Evolutionary conservation across 768 basidiomycete species (phyloP).

Genomic region (Crucibulum laeve): DNA sequence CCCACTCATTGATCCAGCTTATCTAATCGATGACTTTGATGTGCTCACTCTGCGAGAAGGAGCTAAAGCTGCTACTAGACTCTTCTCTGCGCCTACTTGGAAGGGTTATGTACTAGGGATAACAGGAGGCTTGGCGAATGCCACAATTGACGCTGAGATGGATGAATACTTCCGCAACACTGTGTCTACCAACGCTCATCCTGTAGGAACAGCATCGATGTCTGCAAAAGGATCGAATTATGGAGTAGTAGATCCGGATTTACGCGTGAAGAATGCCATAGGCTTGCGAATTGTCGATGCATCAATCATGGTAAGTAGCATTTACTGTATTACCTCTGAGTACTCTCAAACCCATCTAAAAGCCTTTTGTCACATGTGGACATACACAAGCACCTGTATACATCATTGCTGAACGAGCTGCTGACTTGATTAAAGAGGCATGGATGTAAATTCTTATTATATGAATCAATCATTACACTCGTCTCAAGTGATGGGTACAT

Average conservation of each 20-base stretch:
- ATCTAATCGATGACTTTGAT: conserved; percentile 28
- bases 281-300: neutral
- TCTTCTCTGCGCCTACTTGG: conserved; percentile 18
- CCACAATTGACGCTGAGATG: conserved; percentile 17
- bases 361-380: conserved; percentile 19
- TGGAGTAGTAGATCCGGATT: neutral
- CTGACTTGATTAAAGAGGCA: conserved; percentile 21
- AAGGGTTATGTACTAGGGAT: conserved; percentile 17
- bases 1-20: conserved; percentile 44
- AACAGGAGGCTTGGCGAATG: conserved; percentile 8
- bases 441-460: neutral
- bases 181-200: conserved; percentile 16
- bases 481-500: too few relatives aligned
- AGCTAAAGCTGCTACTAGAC: conserved; percentile 11
- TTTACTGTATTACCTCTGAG: neutral
- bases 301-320: neutral
- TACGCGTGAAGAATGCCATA: neutral
- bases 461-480: neutral
- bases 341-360: neutral
- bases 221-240: neutral
- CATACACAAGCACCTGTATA: conserved; percentile 25
- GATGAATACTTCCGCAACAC: conserved; percentile 13
- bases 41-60: conserved; percentile 18
- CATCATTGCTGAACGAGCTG: conserved; percentile 23
- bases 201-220: neutral